A percentile compares a stretch with the other conserved stretches of the same genome.
Evolutionary conservation across 495 filamentous ascomycete genomes (phyloP).

Genomic region (Cercophora scortea): DNA sequence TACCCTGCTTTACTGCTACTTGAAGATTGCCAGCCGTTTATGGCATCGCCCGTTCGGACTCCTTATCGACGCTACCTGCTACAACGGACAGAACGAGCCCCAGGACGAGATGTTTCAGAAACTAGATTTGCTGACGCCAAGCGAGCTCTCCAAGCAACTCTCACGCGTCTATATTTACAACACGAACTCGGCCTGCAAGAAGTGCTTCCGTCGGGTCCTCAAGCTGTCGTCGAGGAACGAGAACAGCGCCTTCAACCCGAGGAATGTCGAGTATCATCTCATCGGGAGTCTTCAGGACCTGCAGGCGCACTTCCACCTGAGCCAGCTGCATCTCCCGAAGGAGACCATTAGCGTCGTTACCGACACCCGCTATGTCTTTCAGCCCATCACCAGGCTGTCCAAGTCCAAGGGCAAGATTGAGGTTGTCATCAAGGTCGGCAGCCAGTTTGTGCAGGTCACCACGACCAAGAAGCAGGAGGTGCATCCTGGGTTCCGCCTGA

Average conservation of each 20-base stretch:
- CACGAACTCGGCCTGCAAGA: constrained; percentile 57
- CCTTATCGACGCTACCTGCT: constrained; percentile 59
- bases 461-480: constrained; percentile 60
- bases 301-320: constrained; percentile 56
- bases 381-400: constrained; percentile 53
- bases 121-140: constrained; percentile 49
- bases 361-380: constrained; percentile 55
- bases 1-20: constrained; percentile 53
- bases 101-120: constrained; percentile 52
- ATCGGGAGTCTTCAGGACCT: constrained; percentile 53
- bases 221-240: constrained; percentile 48
- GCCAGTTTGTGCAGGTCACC: constrained; percentile 60
- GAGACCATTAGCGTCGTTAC: constrained; percentile 58
- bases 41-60: constrained; percentile 60
- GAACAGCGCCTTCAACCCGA: constrained; percentile 45
- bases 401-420: constrained; percentile 61
- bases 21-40: constrained; percentile 59
- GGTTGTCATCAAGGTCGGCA: constrained; percentile 56
- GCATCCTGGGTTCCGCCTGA: constrained; percentile 46
- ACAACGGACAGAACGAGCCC: constrained; percentile 51
- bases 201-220: constrained; percentile 54
- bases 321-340: constrained; percentile 54
- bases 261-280: constrained; percentile 54
- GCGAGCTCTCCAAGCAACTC: constrained; percentile 48
- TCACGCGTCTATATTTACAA: constrained; percentile 57